Percentiles rank a stretch among this genome's conserved stretches.
These are phyloP conservation scores for Kazachstania viticola DNA, from an alignment of 805 yeast genomes.

Conservation along the genomic window DNA sequence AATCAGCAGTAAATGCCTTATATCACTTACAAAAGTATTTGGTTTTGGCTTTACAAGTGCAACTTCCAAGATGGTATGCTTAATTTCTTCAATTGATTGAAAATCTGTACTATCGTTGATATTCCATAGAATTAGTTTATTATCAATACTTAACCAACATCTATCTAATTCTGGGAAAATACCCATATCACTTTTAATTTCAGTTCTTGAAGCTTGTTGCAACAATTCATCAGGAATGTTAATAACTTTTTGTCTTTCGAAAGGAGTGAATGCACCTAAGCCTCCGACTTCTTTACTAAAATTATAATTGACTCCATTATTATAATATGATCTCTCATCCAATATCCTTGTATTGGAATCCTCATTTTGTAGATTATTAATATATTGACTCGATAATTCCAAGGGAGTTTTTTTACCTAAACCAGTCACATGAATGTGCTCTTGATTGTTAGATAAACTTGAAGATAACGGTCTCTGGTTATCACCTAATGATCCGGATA, in stretches of 20 bases:
- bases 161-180: constrained; percentile 68
- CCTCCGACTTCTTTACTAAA: constrained; percentile 41
- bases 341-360: constrained; percentile 46
- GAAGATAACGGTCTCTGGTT: background rate
- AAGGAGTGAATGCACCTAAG: constrained; percentile 51
- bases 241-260: constrained; percentile 56
- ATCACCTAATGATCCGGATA: background rate
- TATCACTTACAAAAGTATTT: constrained; percentile 67
- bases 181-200: constrained; percentile 68
- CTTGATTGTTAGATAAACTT: constrained; percentile 11
- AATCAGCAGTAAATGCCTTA: constrained; percentile 60
- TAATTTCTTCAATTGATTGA: constrained; percentile 71
- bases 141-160: constrained; percentile 79
- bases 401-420: constrained; percentile 28
- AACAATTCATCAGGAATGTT: constrained; percentile 74
- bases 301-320: constrained; percentile 55
- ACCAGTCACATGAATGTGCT: constrained; percentile 24
- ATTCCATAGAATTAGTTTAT: constrained; percentile 78
- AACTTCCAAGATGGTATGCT: constrained; percentile 66
- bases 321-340: constrained; percentile 37
- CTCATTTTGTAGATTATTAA: constrained; percentile 46
- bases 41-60: constrained; percentile 71
- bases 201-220: constrained; percentile 56
- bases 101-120: constrained; percentile 52
- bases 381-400: constrained; percentile 52